phyloP scores from a whole-genome alignment of 2,329 filamentous ascomycete genomes.

The Pyricularia sp. region DNA sequence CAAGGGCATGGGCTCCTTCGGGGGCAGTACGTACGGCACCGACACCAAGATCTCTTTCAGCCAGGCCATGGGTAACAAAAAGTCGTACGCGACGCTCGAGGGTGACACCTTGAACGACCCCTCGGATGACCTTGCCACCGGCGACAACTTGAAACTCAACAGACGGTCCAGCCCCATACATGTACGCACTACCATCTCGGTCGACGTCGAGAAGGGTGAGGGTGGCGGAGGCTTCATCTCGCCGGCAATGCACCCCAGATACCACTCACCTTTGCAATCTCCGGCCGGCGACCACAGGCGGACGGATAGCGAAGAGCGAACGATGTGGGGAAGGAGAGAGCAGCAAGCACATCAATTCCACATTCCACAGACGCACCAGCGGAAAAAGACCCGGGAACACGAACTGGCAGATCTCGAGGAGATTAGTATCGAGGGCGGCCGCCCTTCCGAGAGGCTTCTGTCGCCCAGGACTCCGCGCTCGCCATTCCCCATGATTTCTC shows the following conservation, averaged over 20 bases:
- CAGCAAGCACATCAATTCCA: background rate
- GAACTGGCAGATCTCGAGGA: background rate
- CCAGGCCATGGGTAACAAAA: background rate
- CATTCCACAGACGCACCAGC: background rate
- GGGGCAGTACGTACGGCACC: background rate
- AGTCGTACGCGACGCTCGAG: background rate
- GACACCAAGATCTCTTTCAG: background rate
- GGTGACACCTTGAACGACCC: background rate
- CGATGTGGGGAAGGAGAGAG: background rate
- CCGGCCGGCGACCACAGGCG: background rate
- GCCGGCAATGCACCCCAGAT: background rate
- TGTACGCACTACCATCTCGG: background rate
- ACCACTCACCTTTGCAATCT: background rate
- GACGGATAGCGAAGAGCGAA: background rate
- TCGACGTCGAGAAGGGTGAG: conserved; percentile 1
- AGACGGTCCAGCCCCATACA: background rate
- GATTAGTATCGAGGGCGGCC: background rate
- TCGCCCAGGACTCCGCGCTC: background rate
- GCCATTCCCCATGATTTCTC: background rate
- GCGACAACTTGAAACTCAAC: background rate
- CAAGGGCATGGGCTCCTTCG: background rate
- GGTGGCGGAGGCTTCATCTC: background rate
- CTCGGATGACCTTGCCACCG: too few species aligned
- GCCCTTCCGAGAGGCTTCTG: background rate
- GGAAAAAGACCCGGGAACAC: background rate